Evolutionary conservation across 2,329 filamentous ascomycete species (phyloP), one percentile per base, ranked within the genome.

Genomic region (Periconia macrospinosa): DNA sequence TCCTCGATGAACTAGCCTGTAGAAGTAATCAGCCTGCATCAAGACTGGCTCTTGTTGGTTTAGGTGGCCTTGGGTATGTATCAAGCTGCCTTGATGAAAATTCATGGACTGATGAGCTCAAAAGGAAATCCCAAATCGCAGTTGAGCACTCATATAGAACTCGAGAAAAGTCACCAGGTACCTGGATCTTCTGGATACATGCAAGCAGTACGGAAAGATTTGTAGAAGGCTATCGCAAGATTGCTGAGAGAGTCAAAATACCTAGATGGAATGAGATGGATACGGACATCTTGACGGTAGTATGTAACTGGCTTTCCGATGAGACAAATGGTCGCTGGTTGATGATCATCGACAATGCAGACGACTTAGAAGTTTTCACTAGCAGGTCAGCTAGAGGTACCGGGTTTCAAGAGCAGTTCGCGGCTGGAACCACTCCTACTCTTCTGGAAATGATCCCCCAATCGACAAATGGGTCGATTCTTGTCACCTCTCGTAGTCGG

Each of bases 51-150:
- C 60, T 67, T 11, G 51, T 64, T 35, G 65, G 65, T n/a, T 51
- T 62, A 23, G 63, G 65, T 13, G 65, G 65, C 33, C 53, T 68
- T 18, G 67, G 67, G 57, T 60, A 53, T 27, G 49, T 15, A 17
- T 27, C 30, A 15, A 14, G 8, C n/a, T 14, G 27, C 23, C 23
- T 8, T 27, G 20, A 27, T 43, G 14, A 27, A 20, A 17, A 27
- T 20, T 42, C n/a, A n/a, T n/a, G n/a, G 17, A 20, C 35, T 37
- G n/a, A 27, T 30, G 23, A 44, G n/a, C 41, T 56, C 30, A 46
- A 23, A 42, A 61, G 57, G 46, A 63, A 63, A 37, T 60, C 63
- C 18, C 60, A 62, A 33, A 43, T 66, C 11, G 63, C 63, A 2
- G 56, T 58, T 20, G 57, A 62, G 41, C 57, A 62, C 41, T 30